Base-by-base conservation (phyloP, 2,329 filamentous ascomycete species). In the Penicillium sp. region DNA sequence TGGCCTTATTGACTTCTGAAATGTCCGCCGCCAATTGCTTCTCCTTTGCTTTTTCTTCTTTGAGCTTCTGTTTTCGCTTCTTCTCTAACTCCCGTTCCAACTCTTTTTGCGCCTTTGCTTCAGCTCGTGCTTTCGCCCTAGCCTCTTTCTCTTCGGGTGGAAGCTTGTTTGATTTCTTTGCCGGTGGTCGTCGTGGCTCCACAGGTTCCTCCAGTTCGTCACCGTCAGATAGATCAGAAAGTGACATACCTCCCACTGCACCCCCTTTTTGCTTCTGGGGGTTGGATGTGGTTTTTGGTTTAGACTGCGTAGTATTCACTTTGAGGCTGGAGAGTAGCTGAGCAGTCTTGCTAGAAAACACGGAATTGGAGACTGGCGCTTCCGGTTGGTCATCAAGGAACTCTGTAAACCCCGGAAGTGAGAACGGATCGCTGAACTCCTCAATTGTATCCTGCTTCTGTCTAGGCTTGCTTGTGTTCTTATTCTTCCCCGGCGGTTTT, bases 1-100 rank as follows among this genome's bases (percentile, higher is more conserved):
- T 83, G 9, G 86, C 72, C 63, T 87, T 90, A 70, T 92, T 92
- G 38, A 85, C 87, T 56, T 89, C 84, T 3, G 83, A 83, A 20
- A 92, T 72, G 7, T 89, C 86, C 6, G 82, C 81, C 10, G 82
- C 83, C 3, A 77, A 76, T 56, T 85, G 80, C 61, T 86, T 89
- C 57, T 90, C 83, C 6, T 74, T 72, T 0, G 78, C 79, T 56
- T 82, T 87, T 45, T 82, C 77, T 50, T 85, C 83, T 62, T 71
- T 77, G 48, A 72, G 55, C 31, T 66, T 61, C 20, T 68, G 68
- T 51, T 76, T 79, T 27, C 68, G 67, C 47, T 76, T 73, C 50
- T 83, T 88, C 44, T 80, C 79, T 0, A 76, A 71, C 48, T 85
- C 79, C 44, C 79, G 84, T 51, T 86, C 81, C 3, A 74, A 69